Evolutionary conservation across 176 grass and related monocot species (phyloP), one percentile per base, ranked within the genome.

Genomic region (Eleusine indica): DNA sequence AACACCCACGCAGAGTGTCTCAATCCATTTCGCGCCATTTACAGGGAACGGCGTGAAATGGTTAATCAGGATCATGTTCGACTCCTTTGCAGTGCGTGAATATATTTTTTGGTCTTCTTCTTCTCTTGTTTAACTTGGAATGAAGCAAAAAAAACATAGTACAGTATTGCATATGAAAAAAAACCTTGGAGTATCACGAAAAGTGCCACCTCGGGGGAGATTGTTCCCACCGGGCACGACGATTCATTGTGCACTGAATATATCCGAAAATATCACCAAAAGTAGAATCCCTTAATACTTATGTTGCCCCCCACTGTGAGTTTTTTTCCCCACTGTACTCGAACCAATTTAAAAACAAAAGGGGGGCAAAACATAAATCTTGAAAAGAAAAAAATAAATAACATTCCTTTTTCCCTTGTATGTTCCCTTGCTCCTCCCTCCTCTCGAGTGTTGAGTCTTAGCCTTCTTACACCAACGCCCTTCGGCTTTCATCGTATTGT

Each of bases 381-480:
- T 22, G 1, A 51, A 69, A 66, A 48, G 60, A 37, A 58, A 68
- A 37, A 56, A 57, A 25, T 25, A 75, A 78, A 16, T 28, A 22
- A 15, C 62, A 73, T 19, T 35, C 49, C 6, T 38, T 11, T 46
- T 77, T 57, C 11, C 58, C 11, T 38, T 53, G 70, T 62, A 62
- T 85, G 69, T 10, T 60, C 32, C 68, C 69, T 30, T 43, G 60
- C 43, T 11, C 6, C 32, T 42, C 62, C 30, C 52, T 51, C 72
- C 71, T 64, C 46, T 64, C 46, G 71, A 77, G 72, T 28, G 21
- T 30, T 64, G 10, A 64, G 8, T 29, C 28, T 40, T 17, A 3
- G 16, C 11, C 49, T 74, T 86, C 68, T 83, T 90, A 79, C 80
- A 83, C 9, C 2, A 18, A 16, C 21, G 80, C 88, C 88, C 75